phyloP scores from a whole-genome alignment of 108 stramenopile genomes.

The Cyclotella sp. region DNA sequence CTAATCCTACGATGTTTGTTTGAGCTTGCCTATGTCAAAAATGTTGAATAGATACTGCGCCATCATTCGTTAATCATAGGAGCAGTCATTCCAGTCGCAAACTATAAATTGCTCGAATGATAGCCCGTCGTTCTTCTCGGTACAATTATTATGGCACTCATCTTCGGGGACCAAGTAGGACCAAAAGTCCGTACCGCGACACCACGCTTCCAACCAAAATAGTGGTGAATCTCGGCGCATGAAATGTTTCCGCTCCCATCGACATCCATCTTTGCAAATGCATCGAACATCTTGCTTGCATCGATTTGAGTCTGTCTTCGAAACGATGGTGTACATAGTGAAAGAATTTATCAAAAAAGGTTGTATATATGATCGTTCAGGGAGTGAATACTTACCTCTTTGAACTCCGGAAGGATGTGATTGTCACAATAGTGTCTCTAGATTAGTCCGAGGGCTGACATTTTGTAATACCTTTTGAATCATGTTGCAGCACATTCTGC shows the following conservation, averaged over 20 bases:
- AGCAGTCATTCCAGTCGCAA: conserved; percentile 64
- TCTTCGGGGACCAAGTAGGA: neutral
- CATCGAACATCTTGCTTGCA: conserved; percentile 18
- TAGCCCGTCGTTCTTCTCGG: neutral
- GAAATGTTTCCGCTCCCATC: conserved; percentile 6
- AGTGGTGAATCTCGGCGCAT: conserved; percentile 21
- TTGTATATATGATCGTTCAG: neutral
- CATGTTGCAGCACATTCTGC: no score
- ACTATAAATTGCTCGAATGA: conserved; percentile 21
- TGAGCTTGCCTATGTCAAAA: conserved; percentile 59
- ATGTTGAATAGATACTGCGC: conserved; percentile 59
- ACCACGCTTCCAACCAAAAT: conserved; percentile 19
- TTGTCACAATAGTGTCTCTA: neutral
- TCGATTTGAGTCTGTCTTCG: conserved; percentile 4
- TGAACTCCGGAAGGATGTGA: conserved; percentile 13
- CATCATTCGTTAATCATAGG: conserved; percentile 53
- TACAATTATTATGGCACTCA: neutral
- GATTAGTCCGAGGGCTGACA: neutral
- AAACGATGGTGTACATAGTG: neutral
- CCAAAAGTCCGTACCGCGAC: conserved; percentile 26
- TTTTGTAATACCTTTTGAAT: neutral
- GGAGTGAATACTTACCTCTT: conserved; percentile 9
- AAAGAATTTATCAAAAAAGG: neutral
- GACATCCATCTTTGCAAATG: conserved; percentile 25
- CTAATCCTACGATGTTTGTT: conserved; percentile 44